A percentile compares a stretch with the other conserved stretches of the same genome.
phyloP scores from a whole-genome alignment of 306 rosid species.

The Quercus cerris region DNA sequence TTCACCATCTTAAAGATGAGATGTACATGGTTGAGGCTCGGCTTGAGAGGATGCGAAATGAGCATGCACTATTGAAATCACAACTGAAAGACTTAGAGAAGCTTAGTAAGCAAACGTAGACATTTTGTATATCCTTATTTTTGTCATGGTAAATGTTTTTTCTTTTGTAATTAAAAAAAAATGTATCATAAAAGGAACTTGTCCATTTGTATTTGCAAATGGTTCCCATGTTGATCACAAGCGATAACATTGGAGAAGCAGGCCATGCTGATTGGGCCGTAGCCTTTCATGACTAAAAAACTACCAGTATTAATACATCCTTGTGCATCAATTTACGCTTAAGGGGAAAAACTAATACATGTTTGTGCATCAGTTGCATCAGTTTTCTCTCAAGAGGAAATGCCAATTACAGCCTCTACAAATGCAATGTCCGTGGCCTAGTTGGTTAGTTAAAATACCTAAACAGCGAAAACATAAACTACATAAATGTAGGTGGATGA shows the following conservation, averaged over 20 bases:
- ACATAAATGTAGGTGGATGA: no score
- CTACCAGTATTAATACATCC: background rate
- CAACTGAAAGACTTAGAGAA: slow-evolving; percentile 63
- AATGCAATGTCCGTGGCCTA: background rate
- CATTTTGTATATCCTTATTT: background rate
- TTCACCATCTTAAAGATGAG: slow-evolving; percentile 87
- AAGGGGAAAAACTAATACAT: background rate
- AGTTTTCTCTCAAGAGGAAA: background rate
- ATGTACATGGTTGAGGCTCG: slow-evolving; percentile 84
- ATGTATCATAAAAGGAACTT: background rate
- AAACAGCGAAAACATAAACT: background rate
- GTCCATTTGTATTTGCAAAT: background rate
- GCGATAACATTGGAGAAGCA: background rate
- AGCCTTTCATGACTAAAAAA: background rate
- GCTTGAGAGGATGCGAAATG: slow-evolving; percentile 78
- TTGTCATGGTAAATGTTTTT: slow-evolving; percentile 4
- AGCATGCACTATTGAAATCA: slow-evolving; percentile 63
- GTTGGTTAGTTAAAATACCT: background rate
- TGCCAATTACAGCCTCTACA: background rate
- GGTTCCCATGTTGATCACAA: background rate
- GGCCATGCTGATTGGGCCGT: background rate
- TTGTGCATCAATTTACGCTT: background rate
- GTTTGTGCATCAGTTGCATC: background rate
- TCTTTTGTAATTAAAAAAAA: background rate
- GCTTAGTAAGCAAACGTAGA: slow-evolving; percentile 22